Conservation (phyloP, 768 basidiomycete genomes). For the Hypsizygus marmoreus region DNA sequence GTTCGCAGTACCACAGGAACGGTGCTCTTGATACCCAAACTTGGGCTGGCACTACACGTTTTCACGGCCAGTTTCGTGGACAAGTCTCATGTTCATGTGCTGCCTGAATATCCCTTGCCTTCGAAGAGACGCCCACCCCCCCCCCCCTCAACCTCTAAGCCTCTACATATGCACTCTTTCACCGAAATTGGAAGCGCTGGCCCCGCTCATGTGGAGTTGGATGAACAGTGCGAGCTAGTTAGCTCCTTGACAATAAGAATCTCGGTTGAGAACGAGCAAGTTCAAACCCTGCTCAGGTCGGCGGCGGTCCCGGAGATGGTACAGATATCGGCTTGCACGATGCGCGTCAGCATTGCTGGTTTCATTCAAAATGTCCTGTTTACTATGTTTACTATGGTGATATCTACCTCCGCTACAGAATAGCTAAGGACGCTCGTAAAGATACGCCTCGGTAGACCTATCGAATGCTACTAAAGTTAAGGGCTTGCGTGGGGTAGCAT, state of each 20-base stretch:
- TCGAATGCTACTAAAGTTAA: no score
- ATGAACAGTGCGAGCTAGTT: conserved; percentile 28
- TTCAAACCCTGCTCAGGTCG: conserved; percentile 17
- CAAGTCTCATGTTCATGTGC: conserved; percentile 25
- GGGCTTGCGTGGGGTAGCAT: no score
- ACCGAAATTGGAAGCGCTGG: conserved; percentile 20
- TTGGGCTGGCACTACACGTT: conserved; percentile 27
- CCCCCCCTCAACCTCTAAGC: not conserved
- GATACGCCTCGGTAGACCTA: no score
- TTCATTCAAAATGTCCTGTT: not conserved
- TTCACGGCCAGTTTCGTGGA: conserved; percentile 31
- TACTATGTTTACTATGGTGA: no score
- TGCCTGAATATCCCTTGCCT: conserved; percentile 18
- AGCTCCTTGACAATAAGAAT: conserved; percentile 15
- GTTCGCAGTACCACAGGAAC: conserved; percentile 25
- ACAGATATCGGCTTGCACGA: conserved; percentile 9
- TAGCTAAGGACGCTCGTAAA: no score
- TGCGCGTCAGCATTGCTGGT: conserved; percentile 9
- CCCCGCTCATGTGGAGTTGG: conserved; percentile 19
- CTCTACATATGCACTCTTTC: not conserved
- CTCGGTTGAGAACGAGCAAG: conserved; percentile 14
- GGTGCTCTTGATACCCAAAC: conserved; percentile 10
- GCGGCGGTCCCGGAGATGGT: conserved; percentile 14
- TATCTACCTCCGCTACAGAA: no score
- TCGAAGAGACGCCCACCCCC: not conserved